Percentiles rank a stretch among this genome's conserved stretches.
These are phyloP conservation scores for Ettlia oleoabundans DNA, from an alignment of 139 green algal species.

Conservation along the genomic window DNA sequence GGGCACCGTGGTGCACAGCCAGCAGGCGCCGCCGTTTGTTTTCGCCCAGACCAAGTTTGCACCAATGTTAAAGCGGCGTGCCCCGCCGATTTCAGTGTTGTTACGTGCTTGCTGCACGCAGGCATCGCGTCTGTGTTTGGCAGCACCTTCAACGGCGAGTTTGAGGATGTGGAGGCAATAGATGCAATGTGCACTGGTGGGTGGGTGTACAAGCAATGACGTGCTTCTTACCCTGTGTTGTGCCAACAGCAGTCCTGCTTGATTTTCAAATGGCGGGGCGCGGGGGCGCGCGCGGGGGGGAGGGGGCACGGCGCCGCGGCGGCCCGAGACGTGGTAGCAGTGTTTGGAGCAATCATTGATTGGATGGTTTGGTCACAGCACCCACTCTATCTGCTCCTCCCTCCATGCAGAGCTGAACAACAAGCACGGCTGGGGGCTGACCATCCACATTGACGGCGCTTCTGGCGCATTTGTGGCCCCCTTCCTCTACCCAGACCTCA, in stretches of 20 bases:
- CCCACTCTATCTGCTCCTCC: not conserved
- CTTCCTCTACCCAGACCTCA: constrained; percentile 72
- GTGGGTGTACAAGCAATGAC: not conserved
- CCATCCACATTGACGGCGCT: constrained; percentile 79
- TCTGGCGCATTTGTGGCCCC: constrained; percentile 74
- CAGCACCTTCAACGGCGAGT: constrained; percentile 76
- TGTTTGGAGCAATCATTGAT: too few species aligned
- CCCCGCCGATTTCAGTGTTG: not conserved
- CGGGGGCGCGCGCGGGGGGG: too few species aligned
- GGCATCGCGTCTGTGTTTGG: constrained; percentile 67
- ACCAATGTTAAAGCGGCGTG: too few species aligned
- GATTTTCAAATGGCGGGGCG: too few species aligned
- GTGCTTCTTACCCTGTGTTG: too few species aligned
- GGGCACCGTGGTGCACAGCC: too few species aligned
- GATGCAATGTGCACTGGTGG: constrained; percentile 35
- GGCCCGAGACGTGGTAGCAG: too few species aligned
- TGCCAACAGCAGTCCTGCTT: too few species aligned
- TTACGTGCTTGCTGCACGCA: not conserved
- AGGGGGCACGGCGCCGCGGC: too few species aligned
- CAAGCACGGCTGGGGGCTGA: constrained; percentile 58
- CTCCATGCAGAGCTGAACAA: constrained; percentile 46
- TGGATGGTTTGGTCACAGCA: too few species aligned
- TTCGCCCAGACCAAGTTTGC: too few species aligned
- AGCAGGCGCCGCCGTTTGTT: too few species aligned
- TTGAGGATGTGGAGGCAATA: constrained; percentile 67